A percentile compares a stretch with the other conserved stretches of the same genome.
Evolutionary conservation across 169 alveolate species (phyloP).

Genomic region (Theileria parva): DNA sequence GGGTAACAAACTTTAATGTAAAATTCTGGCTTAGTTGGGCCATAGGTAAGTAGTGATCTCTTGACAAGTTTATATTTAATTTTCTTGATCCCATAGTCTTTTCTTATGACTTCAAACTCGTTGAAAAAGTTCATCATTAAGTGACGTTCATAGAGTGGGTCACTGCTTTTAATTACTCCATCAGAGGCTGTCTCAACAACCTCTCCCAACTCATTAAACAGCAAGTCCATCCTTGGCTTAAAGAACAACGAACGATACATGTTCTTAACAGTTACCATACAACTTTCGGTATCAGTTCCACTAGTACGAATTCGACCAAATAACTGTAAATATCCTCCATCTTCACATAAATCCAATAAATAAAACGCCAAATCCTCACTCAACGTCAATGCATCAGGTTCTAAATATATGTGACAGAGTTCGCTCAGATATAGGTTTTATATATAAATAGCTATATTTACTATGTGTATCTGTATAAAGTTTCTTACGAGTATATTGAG

Average conservation of each 20-base stretch:
- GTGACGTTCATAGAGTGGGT: slow-evolving; percentile 35
- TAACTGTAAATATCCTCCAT: slow-evolving; percentile 34
- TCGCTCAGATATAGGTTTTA: not conserved
- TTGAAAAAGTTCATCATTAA: slow-evolving; percentile 54
- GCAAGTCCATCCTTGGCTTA: slow-evolving; percentile 63
- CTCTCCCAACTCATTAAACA: slow-evolving; percentile 34
- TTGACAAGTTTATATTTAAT: slow-evolving; percentile 55
- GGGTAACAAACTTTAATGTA: slow-evolving; percentile 68
- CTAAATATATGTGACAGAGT: not conserved
- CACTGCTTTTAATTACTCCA: slow-evolving; percentile 22
- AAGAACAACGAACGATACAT: slow-evolving; percentile 54
- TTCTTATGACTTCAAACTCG: slow-evolving; percentile 50
- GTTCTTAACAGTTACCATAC: slow-evolving; percentile 53
- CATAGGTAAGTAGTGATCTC: slow-evolving; percentile 62
- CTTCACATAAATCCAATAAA: slow-evolving; percentile 56
- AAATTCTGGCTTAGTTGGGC: slow-evolving; percentile 56
- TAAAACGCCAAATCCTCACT: slow-evolving; percentile 45
- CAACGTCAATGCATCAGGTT: not conserved
- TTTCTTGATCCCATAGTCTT: slow-evolving; percentile 58
- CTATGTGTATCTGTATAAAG: slow-evolving; percentile 1
- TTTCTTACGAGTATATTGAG: not conserved
- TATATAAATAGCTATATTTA: not conserved
- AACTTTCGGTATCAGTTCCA: slow-evolving; percentile 42
- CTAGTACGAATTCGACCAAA: slow-evolving; percentile 43
- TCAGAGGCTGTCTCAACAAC: not conserved